Evolutionary conservation across 208 protist genomes (phyloP).

Genomic region (Wallacemonas sp.): DNA sequence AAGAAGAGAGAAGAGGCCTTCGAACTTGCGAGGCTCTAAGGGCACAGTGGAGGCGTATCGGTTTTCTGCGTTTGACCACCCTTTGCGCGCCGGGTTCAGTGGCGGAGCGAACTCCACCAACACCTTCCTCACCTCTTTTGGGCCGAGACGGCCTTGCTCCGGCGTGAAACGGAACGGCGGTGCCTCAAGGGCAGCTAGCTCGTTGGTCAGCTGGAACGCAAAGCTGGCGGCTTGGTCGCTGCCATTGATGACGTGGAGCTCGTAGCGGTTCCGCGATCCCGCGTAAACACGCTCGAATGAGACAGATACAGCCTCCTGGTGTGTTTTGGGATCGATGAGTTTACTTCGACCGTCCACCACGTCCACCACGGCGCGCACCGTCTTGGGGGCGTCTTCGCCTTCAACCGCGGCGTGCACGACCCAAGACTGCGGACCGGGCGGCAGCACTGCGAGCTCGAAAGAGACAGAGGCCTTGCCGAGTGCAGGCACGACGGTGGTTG

Average conservation of each 20-base stretch:
- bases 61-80: slow-evolving; percentile 41
- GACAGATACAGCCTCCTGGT: slow-evolving; percentile 57
- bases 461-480: slow-evolving; percentile 43
- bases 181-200: slow-evolving; percentile 34
- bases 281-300: slow-evolving; percentile 60
- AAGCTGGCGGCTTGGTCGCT: slow-evolving; percentile 80
- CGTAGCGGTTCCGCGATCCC: slow-evolving; percentile 46
- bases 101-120: slow-evolving; percentile 75
- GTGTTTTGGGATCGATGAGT: slow-evolving; percentile 58
- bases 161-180: slow-evolving; percentile 75
- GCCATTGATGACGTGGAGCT: slow-evolving; percentile 68
- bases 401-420: slow-evolving; percentile 47
- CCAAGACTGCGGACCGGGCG: slow-evolving; percentile 44
- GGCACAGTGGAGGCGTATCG: slow-evolving; percentile 7
- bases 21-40: slow-evolving; percentile 42
- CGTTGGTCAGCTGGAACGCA: slow-evolving; percentile 70
- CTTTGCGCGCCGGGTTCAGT: slow-evolving; percentile 43
- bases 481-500: slow-evolving; percentile 29
- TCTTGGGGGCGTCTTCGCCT: slow-evolving; percentile 30
- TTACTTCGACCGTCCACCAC: slow-evolving; percentile 77
- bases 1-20: slow-evolving; percentile 71
- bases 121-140: slow-evolving; percentile 44
- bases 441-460: slow-evolving; percentile 56
- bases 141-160: slow-evolving; percentile 69
- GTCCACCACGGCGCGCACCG: slow-evolving; percentile 52